Evolutionary conservation across 2,329 filamentous ascomycete species (phyloP).

Genomic region (Metarhizium humberi): DNA sequence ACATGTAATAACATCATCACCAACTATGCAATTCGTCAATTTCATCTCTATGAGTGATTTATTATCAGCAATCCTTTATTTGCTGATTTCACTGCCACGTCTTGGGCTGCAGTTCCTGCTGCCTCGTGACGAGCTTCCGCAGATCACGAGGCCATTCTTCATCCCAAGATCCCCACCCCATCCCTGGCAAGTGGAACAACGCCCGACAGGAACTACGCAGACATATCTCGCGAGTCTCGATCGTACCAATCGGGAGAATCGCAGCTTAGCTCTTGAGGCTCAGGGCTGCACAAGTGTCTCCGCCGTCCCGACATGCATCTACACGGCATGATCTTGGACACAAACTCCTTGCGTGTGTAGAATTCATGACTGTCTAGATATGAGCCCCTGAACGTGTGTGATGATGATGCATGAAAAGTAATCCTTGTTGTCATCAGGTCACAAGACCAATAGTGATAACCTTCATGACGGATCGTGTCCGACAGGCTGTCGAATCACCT

Average conservation of each 20-base stretch:
- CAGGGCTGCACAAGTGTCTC: no score
- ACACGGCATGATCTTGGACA: not conserved
- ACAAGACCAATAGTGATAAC: slow-evolving; percentile 1
- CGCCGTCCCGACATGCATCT: not conserved
- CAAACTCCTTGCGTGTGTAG: not conserved
- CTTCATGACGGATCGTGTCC: not conserved
- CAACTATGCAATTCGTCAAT: not conserved
- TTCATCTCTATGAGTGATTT: not conserved
- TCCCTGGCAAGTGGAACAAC: not conserved
- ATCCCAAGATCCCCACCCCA: not conserved
- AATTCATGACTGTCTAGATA: not conserved
- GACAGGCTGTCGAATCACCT: not conserved
- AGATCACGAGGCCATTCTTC: not conserved
- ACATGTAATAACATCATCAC: no score
- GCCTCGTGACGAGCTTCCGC: not conserved
- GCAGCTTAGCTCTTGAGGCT: not conserved
- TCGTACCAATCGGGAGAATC: not conserved
- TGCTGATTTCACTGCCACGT: not conserved
- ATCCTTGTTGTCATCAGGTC: not conserved
- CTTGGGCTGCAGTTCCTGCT: not conserved
- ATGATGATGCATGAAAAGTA: not conserved
- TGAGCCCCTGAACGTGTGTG: not conserved
- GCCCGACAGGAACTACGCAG: not conserved
- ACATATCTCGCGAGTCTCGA: not conserved
- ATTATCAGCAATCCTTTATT: not conserved